Conservation (phyloP, 2,329 filamentous ascomycete species). For the Trichoderma simmonsii region DNA sequence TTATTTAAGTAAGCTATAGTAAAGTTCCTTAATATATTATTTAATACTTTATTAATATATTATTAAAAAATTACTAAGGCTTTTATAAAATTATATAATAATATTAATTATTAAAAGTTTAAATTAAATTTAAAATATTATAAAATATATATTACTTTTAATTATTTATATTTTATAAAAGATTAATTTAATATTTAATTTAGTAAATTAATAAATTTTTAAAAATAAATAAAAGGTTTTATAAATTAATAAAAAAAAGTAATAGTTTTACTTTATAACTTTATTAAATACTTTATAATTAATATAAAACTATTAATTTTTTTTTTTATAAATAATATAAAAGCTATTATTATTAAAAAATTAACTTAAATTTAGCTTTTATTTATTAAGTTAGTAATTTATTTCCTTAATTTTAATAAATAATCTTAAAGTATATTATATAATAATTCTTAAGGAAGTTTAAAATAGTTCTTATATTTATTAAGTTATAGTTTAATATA, state of each 20-base stretch:
- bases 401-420: no score
- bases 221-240: neutral
- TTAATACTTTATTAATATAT: conserved; percentile 6
- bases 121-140: neutral
- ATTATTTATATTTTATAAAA: neutral
- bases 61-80: neutral
- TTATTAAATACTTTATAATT: neutral
- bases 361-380: neutral
- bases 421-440: no score
- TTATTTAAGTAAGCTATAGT: neutral
- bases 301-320: neutral
- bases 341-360: neutral
- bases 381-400: no score
- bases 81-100: neutral
- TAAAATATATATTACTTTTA: neutral
- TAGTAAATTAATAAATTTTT: neutral
- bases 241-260: neutral
- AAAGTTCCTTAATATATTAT: neutral
- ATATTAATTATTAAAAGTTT: neutral
- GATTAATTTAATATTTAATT: neutral
- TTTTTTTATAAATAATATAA: neutral
- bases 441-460: no score
- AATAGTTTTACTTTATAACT: neutral
- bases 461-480: neutral
- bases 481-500: neutral